Conservation (phyloP, 768 basidiomycete genomes). For the Leucocoprinus birnbaumii region DNA sequence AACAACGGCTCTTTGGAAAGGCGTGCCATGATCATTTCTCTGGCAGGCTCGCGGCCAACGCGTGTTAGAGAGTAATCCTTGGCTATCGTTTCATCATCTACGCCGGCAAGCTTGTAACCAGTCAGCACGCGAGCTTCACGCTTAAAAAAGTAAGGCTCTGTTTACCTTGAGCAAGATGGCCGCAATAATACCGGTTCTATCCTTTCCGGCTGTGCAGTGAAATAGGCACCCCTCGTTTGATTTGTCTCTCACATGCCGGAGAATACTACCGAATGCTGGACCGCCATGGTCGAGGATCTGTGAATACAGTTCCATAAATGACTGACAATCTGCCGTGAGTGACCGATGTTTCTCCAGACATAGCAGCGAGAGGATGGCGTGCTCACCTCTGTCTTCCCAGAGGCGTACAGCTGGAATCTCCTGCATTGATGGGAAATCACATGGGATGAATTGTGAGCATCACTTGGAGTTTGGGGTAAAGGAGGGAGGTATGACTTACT, state of each 20-base stretch:
- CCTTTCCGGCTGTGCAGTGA: constrained; percentile 86
- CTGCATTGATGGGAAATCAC: constrained; percentile 32
- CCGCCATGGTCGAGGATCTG: constrained; percentile 79
- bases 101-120: constrained; percentile 63
- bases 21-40: constrained; percentile 66
- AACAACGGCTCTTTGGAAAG: constrained; percentile 72
- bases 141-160: neutral
- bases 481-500: constrained; percentile 39
- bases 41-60: constrained; percentile 76
- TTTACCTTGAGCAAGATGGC: constrained; percentile 69
- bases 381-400: constrained; percentile 72
- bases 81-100: constrained; percentile 60
- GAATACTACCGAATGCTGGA: constrained; percentile 62
- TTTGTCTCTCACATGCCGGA: constrained; percentile 70
- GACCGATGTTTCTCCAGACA: neutral
- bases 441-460: constrained; percentile 15
- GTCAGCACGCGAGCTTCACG: constrained; percentile 1
- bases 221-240: constrained; percentile 66
- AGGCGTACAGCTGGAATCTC: constrained; percentile 72
- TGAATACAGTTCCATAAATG: constrained; percentile 77
- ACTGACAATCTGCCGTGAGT: constrained; percentile 33
- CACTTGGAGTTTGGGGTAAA: constrained; percentile 15
- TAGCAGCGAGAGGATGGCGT: neutral
- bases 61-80: constrained; percentile 77
- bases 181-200: constrained; percentile 75